Evolutionary conservation across 192 early-diverging fungal genomes (phyloP).

Genomic region (Entomortierella lignicola): DNA sequence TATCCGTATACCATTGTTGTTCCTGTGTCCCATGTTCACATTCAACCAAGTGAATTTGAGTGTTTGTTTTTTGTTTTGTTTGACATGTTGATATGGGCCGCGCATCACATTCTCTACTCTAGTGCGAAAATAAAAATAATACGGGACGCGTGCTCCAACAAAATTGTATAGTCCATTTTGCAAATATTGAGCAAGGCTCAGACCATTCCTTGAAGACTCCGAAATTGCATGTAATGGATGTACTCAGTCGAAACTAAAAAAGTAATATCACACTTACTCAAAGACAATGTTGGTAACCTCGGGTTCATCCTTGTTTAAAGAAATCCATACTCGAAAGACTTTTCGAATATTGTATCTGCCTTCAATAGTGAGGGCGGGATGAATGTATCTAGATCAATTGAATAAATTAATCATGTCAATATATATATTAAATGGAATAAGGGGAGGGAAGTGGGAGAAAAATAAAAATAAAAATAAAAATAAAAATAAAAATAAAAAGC

Average conservation of each 20-base stretch:
- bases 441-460: neutral
- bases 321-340: conserved; percentile 56
- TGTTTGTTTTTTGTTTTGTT: no score
- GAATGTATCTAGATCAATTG: conserved; percentile 53
- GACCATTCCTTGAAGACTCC: conserved; percentile 14
- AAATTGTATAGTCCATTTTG: no score
- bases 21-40: no score
- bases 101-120: no score
- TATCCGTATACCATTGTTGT: no score
- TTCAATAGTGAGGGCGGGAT: conserved; percentile 60
- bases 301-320: conserved; percentile 45
- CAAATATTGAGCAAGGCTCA: no score
- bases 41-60: no score
- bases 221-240: conserved; percentile 7
- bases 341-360: conserved; percentile 63
- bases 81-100: no score
- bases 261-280: conserved; percentile 31
- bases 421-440: no score
- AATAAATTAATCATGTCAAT: no score
- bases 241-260: neutral
- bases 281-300: conserved; percentile 48
- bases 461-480: neutral
- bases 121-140: no score
- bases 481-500: neutral
- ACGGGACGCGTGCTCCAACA: no score